These are phyloP conservation scores for Polytrichum commune DNA, from an alignment of 225 moss, liverwort and hornwort genomes.

Conservation along the genomic window DNA sequence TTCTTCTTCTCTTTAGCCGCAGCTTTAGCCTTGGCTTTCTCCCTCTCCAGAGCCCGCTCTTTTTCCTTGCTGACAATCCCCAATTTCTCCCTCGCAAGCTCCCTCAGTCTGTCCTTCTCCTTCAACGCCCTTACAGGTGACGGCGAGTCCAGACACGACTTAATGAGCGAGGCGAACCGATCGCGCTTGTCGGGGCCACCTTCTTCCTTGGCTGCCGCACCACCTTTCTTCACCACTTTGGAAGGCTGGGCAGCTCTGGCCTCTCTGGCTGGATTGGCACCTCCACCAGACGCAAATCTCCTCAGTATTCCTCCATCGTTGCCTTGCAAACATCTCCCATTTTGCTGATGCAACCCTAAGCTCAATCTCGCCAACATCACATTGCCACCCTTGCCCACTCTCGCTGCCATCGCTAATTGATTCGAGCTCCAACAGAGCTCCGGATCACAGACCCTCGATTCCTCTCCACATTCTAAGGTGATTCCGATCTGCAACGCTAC, in stretches of 20 bases:
- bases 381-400: background rate
- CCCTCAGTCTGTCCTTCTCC: conserved; percentile 70
- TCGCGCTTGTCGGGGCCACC: conserved; percentile 60
- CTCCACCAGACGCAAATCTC: conserved; percentile 51
- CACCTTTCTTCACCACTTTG: conserved; percentile 70
- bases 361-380: conserved; percentile 30
- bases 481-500: too few relatives aligned
- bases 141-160: conserved; percentile 74
- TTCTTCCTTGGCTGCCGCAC: conserved; percentile 27
- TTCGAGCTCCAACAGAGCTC: too few relatives aligned
- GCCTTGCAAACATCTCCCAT: conserved; percentile 18
- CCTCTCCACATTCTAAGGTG: too few relatives aligned
- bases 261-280: conserved; percentile 43
- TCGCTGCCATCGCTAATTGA: background rate
- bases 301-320: conserved; percentile 6
- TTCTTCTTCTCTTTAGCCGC: conserved; percentile 58
- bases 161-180: conserved; percentile 58
- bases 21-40: conserved; percentile 63
- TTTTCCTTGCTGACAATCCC: conserved; percentile 73
- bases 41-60: conserved; percentile 59
- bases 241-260: conserved; percentile 64
- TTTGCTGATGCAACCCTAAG: conserved; percentile 13
- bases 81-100: conserved; percentile 71
- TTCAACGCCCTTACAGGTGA: conserved; percentile 71
- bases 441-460: too few relatives aligned